Base-by-base conservation (phyloP, 495 filamentous ascomycete species). In the Astrothelium macrocarpum region DNA sequence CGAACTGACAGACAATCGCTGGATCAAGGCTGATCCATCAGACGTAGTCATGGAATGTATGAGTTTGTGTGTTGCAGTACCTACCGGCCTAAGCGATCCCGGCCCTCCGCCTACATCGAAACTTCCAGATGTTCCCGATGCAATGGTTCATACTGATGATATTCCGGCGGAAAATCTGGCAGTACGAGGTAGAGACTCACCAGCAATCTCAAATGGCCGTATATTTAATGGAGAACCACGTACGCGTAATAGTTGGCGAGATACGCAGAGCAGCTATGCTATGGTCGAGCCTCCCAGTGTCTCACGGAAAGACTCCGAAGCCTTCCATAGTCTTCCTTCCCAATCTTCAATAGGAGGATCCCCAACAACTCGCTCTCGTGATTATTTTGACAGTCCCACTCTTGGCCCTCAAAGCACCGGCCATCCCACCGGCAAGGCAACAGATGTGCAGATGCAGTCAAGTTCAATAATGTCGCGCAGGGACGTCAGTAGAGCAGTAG, bases 21-120 rank as follows among this genome's bases (percentile, higher is more conserved):
- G 85, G 84, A 79, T 88, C 67, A 88, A 84, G 66, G 85, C 83
- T 64, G 88, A 89, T 66, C 81, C 86, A 2, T 81, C 85, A 1
- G 88, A 90, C 66, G 82, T 91, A 5, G 84, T 89, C 18, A 83
- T 84, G 9, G 81, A 85, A 65, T 90, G 88, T 64, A 81, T 88
- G 75, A 82, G 71, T 43, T 72, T 82, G 18, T 79, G 77, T 46
- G 71, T 78, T 28, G 73, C 73, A 59, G 69, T 75, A 25, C 68
- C 70, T 26, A 61, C 66, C 1, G 56, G 73, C 9, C 68, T 71
- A 14, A 65, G 69, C 9, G 73, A 74, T 58, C 72, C 70, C 49
- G 74, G 71, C 9, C 71, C 71, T 56, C 71, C 71, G 29, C 72
- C 74, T 16, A 68, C 62, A 18, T 60, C 67, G 25, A 73, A 73